Base-by-base conservation (phyloP, 257 asterid species). In the Scutellaria barbata region DNA sequence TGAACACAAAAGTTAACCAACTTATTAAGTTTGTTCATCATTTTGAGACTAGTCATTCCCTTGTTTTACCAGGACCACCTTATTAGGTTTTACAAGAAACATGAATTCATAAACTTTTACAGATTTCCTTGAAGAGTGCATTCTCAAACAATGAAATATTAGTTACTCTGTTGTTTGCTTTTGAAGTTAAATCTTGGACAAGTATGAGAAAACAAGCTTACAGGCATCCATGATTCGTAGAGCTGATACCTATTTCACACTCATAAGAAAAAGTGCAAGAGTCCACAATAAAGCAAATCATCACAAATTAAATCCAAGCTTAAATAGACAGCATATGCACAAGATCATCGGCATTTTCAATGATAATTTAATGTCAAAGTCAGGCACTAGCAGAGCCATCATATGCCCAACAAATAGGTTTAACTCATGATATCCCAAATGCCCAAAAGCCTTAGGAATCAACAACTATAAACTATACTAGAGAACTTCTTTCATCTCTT, bases 181-280 rank as follows among this genome's bases (percentile, higher is more conserved):
- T 35, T 10, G 13, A 46, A 58, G 14, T 17, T 11, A 37, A 51
- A 13, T 10, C 25, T 43, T 43, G 13, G 60, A 55, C 16, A 33
- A 55, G 12, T 16, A 7, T 65, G 43, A 45, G 12, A 25, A 46
- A n/a, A 64, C 62, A 50, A 35, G 33, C 42, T 62, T 54, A 50
- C 22, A 30, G 6, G 33, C 46, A 57, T n/a, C 37, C 20, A 5
- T 58, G 41, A 33, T 64, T 42, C 39, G 43, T 25, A 22, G 4
- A 2, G 56, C 57, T 5, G n/a, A 9, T 25, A 52, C 22, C 59
- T 35, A 47, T 16, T 54, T 62, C 17, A 45, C 58, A 41, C 53
- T 57, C 53, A 46, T 56, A 55, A 14, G 41, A 18, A 59, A 74
- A 74, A 47, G 52, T 12, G 51, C 77, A 37, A 35, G 63, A 61